Conservation (phyloP, 192 early-diverging fungal genomes). For the Piromyces finnis region DNA sequence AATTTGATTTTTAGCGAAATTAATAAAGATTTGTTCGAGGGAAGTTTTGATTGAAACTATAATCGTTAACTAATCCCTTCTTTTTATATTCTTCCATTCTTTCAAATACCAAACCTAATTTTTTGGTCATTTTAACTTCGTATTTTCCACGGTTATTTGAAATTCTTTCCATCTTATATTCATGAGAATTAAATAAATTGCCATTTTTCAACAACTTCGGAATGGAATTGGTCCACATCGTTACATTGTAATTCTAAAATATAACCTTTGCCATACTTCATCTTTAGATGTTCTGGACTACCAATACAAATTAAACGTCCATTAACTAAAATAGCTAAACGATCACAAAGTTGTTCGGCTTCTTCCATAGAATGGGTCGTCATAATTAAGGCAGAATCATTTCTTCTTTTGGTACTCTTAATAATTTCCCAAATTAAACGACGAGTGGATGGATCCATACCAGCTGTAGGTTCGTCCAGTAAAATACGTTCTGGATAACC, state of each 20-base stretch:
- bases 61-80: too few species aligned
- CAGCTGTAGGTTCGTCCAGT: slow-evolving; percentile 16
- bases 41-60: too few species aligned
- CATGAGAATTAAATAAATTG: neutral
- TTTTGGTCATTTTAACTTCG: too few species aligned
- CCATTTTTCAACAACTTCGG: neutral
- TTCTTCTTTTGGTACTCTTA: neutral
- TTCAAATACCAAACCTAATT: too few species aligned
- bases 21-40: too few species aligned
- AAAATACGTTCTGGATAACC: slow-evolving; percentile 6
- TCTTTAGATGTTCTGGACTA: slow-evolving; percentile 26
- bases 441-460: slow-evolving; percentile 22
- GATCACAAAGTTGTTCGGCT: slow-evolving; percentile 21
- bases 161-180: neutral
- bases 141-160: neutral
- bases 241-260: slow-evolving; percentile 13
- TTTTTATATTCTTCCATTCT: too few species aligned
- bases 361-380: slow-evolving; percentile 19
- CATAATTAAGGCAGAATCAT: slow-evolving; percentile 12
- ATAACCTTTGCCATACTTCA: slow-evolving; percentile 22
- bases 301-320: slow-evolving; percentile 18
- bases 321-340: slow-evolving; percentile 22
- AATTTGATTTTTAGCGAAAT: too few species aligned
- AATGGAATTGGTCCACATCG: neutral
- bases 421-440: slow-evolving; percentile 29